Percentiles rank a stretch among this genome's conserved stretches.
Conservation (phyloP, 2,329 filamentous ascomycete genomes). For the Cladosporium austrohemisphaericum region DNA sequence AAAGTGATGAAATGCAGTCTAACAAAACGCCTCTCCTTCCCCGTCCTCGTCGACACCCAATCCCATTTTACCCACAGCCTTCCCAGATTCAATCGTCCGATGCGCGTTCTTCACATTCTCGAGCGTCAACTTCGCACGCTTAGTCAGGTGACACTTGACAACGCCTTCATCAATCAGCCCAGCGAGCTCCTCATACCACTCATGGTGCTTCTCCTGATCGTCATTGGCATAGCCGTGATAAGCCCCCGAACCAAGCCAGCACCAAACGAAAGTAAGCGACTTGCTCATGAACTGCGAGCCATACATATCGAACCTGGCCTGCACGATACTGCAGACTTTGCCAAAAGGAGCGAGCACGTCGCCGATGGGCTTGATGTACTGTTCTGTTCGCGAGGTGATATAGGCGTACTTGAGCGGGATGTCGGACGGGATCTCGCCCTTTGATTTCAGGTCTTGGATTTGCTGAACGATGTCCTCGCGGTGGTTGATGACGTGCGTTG, state of each 20-base stretch:
- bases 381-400: conserved; percentile 41
- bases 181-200: conserved; percentile 33
- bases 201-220: conserved; percentile 19
- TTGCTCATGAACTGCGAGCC: conserved; percentile 47
- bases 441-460: conserved; percentile 32
- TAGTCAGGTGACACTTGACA: conserved; percentile 39
- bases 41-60: conserved; percentile 30
- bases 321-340: conserved; percentile 46
- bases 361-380: conserved; percentile 39
- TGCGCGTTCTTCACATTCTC: conserved; percentile 41
- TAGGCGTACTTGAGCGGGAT: conserved; percentile 42
- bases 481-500: conserved; percentile 44
- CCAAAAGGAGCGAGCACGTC: conserved; percentile 43
- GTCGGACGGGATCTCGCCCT: conserved; percentile 22
- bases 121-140: conserved; percentile 35
- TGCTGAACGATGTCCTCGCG: conserved; percentile 39
- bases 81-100: conserved; percentile 36
- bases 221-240: conserved; percentile 37
- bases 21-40: conserved; percentile 13
- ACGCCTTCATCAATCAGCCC: conserved; percentile 35
- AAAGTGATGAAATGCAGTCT: no score
- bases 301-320: conserved; percentile 42
- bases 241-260: conserved; percentile 40
- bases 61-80: conserved; percentile 38
- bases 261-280: conserved; percentile 42